Percentiles rank a stretch among this genome's conserved stretches.
Conservation (phyloP, 2,329 filamentous ascomycete genomes). For the Emergomyces orientalis region DNA sequence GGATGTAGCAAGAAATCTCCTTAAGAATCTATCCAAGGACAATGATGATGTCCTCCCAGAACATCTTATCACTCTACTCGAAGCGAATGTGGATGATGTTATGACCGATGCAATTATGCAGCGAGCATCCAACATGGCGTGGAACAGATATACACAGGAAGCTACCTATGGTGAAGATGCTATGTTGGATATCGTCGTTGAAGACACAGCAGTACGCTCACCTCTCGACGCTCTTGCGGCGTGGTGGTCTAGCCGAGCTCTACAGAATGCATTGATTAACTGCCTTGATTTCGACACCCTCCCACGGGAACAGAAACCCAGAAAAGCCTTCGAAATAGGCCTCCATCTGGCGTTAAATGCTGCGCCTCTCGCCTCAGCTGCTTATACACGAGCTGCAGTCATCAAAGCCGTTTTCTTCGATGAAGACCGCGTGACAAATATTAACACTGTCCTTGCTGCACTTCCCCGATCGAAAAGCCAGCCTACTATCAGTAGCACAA, state of each 20-base stretch:
- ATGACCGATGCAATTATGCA: slow-evolving; percentile 69
- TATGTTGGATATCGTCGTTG: slow-evolving; percentile 72
- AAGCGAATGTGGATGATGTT: slow-evolving; percentile 73
- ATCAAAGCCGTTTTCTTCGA: slow-evolving; percentile 52
- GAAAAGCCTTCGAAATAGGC: slow-evolving; percentile 40
- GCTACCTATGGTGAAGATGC: slow-evolving; percentile 55
- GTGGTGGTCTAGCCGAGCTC: slow-evolving; percentile 71
- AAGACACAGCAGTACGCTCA: slow-evolving; percentile 74
- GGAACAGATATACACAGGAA: slow-evolving; percentile 67
- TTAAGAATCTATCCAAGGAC: slow-evolving; percentile 38
- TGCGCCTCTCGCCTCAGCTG: slow-evolving; percentile 69
- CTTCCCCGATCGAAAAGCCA: slow-evolving; percentile 34
- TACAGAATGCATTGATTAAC: slow-evolving; percentile 59
- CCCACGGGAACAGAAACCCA: slow-evolving; percentile 26
- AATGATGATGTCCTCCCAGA: slow-evolving; percentile 61
- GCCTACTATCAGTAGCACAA: slow-evolving; percentile 24
- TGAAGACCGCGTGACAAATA: slow-evolving; percentile 42
- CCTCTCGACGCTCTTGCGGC: slow-evolving; percentile 84
- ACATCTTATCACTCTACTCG: slow-evolving; percentile 65
- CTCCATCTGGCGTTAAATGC: slow-evolving; percentile 61
- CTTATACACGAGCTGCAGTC: slow-evolving; percentile 50
- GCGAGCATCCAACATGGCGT: slow-evolving; percentile 80
- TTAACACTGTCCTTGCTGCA: slow-evolving; percentile 45
- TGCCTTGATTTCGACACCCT: slow-evolving; percentile 49
- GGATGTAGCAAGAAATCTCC: slow-evolving; percentile 65